These are phyloP conservation scores for Mallotus repandus DNA, from an alignment of 441 rosid species.

Conservation along the genomic window DNA sequence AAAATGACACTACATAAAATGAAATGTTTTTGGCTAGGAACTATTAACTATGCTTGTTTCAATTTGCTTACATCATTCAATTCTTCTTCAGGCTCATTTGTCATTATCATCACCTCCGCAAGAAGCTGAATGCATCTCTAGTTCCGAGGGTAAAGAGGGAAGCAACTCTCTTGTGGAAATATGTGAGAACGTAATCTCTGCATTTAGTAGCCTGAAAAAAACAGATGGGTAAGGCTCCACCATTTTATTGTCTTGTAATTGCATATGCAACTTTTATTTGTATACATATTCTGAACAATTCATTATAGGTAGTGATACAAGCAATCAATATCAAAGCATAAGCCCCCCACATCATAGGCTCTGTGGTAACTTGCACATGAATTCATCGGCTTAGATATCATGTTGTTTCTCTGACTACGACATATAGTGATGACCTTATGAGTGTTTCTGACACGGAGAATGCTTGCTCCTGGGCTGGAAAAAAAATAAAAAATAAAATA, in stretches of 20 bases:
- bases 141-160: conserved; percentile 27
- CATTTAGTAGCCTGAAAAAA: conserved; percentile 49
- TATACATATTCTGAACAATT: not conserved
- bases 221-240: conserved; percentile 50
- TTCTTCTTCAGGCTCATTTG: conserved; percentile 58
- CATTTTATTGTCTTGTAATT: not conserved
- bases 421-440: not conserved
- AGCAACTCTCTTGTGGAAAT: conserved; percentile 49
- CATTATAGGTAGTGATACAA: not conserved
- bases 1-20: no score
- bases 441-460: not conserved
- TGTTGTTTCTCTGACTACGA: not conserved
- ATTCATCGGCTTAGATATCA: not conserved
- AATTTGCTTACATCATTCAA: conserved; percentile 8
- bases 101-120: conserved; percentile 27
- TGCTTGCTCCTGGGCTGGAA: not conserved
- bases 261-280: not conserved
- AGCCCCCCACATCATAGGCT: not conserved
- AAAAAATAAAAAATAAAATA: no score
- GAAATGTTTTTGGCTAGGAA: no score
- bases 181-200: conserved; percentile 59
- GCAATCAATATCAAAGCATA: not conserved
- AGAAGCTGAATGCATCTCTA: conserved; percentile 18
- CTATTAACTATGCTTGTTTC: not conserved
- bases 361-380: not conserved